These are phyloP conservation scores for Fusarium caatingaense DNA, from an alignment of 2,329 filamentous ascomycete species.

Conservation along the genomic window DNA sequence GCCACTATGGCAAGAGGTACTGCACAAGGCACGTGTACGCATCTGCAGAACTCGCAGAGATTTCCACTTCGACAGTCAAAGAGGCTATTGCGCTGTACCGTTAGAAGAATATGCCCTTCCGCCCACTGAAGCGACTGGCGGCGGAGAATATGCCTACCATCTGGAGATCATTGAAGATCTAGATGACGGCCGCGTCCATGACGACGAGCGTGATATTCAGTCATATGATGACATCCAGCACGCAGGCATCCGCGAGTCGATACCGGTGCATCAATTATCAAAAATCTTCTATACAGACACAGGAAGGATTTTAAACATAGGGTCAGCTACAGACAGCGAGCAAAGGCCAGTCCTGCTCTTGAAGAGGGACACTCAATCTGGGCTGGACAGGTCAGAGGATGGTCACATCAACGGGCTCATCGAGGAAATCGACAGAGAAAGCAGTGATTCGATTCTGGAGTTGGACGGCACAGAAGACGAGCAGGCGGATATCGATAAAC, in stretches of 20 bases:
- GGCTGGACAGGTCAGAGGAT: not conserved
- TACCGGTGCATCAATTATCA: constrained; percentile 72
- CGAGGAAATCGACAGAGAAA: constrained; percentile 58
- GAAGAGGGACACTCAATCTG: constrained; percentile 46
- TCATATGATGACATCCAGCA: constrained; percentile 56
- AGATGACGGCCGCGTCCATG: constrained; percentile 66
- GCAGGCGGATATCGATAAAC: constrained; percentile 60
- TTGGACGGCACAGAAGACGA: constrained; percentile 44
- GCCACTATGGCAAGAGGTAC: constrained; percentile 93
- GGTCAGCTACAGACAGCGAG: constrained; percentile 61
- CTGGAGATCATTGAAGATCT: constrained; percentile 86
- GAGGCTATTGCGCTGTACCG: constrained; percentile 27
- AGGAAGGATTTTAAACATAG: constrained; percentile 87
- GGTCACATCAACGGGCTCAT: constrained; percentile 21
- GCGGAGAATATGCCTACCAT: constrained; percentile 75
- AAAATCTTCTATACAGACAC: constrained; percentile 96
- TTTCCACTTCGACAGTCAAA: constrained; percentile 37
- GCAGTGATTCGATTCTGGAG: constrained; percentile 22
- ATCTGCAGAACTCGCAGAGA: constrained; percentile 73
- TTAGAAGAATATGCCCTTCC: not conserved
- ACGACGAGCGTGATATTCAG: constrained; percentile 50
- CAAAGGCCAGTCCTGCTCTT: constrained; percentile 52
- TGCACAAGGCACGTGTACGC: constrained; percentile 90
- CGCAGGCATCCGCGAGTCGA: constrained; percentile 63
- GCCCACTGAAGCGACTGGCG: constrained; percentile 1